phyloP scores from a whole-genome alignment of 2,329 filamentous ascomycete species.

The Microdochium bolleyi region DNA sequence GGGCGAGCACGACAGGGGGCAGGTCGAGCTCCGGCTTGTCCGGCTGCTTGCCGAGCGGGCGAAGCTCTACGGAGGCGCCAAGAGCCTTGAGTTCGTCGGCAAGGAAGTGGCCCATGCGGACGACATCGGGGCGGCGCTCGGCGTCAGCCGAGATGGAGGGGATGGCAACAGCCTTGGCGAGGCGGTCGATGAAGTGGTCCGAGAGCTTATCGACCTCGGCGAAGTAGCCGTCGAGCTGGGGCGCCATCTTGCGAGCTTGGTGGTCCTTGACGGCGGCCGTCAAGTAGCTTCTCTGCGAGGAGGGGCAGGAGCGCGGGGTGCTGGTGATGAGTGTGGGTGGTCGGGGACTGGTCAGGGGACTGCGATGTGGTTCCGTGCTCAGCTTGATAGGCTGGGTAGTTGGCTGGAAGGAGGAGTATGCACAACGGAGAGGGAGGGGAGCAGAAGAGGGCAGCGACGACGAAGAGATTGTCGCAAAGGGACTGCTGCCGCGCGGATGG shows the following conservation, averaged over 20 bases:
- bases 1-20: slow-evolving; percentile 83
- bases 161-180: slow-evolving; percentile 89
- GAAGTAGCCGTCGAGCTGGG: slow-evolving; percentile 87
- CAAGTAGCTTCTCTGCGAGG: slow-evolving; percentile 32
- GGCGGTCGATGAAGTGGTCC: slow-evolving; percentile 77
- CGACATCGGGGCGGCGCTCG: slow-evolving; percentile 79
- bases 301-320: slow-evolving; percentile 7
- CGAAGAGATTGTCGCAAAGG: not conserved
- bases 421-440: not conserved
- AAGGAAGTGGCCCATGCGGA: slow-evolving; percentile 93
- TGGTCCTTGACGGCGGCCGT: slow-evolving; percentile 45
- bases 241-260: slow-evolving; percentile 73
- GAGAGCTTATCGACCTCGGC: slow-evolving; percentile 79
- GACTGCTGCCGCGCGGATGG: not conserved
- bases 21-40: slow-evolving; percentile 85
- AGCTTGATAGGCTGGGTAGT: not conserved
- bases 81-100: slow-evolving; percentile 73
- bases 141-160: slow-evolving; percentile 91
- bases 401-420: not conserved
- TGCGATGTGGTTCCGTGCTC: not conserved
- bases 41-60: slow-evolving; percentile 84
- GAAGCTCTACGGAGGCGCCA: slow-evolving; percentile 80
- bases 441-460: not conserved
- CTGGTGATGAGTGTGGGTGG: not conserved
- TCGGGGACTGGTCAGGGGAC: not conserved